phyloP scores from a whole-genome alignment of 179 eudicot genomes.

The Spinacia oleracea region DNA sequence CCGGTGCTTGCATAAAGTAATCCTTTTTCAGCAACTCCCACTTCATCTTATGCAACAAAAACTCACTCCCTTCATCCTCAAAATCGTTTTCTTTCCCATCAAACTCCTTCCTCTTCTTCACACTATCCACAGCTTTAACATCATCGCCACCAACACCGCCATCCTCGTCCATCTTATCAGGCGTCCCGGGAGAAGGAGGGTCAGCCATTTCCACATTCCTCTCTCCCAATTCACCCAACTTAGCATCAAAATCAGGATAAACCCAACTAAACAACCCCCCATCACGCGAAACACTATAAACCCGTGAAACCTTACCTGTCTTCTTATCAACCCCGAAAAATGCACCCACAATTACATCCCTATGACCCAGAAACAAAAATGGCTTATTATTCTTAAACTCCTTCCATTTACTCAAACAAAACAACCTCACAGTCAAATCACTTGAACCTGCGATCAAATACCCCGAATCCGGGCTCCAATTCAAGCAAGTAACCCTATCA shows the following conservation, averaged over 20 bases:
- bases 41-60: slow-evolving; percentile 56
- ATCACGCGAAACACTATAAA: slow-evolving; percentile 78
- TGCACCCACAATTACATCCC: slow-evolving; percentile 63
- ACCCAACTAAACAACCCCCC: slow-evolving; percentile 83
- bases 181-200: slow-evolving; percentile 83
- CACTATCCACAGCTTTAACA: slow-evolving; percentile 11
- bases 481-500: slow-evolving; percentile 65
- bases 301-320: slow-evolving; percentile 44
- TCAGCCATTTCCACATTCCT: slow-evolving; percentile 41
- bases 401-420: slow-evolving; percentile 48
- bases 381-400: slow-evolving; percentile 41
- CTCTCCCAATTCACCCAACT: slow-evolving; percentile 33
- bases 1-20: slow-evolving; percentile 84
- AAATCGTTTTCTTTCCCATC: slow-evolving; percentile 38
- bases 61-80: slow-evolving; percentile 37
- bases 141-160: slow-evolving; percentile 24
- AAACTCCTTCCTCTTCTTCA: slow-evolving; percentile 62
- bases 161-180: slow-evolving; percentile 53
- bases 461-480: slow-evolving; percentile 69
- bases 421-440: slow-evolving; percentile 83
- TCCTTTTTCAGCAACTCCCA: slow-evolving; percentile 89
- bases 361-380: slow-evolving; percentile 82
- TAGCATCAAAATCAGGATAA: slow-evolving; percentile 34
- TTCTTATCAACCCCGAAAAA: slow-evolving; percentile 77
- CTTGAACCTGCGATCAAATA: slow-evolving; percentile 73